A percentile compares a stretch with the other conserved stretches of the same genome.
These are phyloP conservation scores for Aspergillus transmontanensis DNA, from an alignment of 2,329 filamentous ascomycete genomes.

Conservation along the genomic window DNA sequence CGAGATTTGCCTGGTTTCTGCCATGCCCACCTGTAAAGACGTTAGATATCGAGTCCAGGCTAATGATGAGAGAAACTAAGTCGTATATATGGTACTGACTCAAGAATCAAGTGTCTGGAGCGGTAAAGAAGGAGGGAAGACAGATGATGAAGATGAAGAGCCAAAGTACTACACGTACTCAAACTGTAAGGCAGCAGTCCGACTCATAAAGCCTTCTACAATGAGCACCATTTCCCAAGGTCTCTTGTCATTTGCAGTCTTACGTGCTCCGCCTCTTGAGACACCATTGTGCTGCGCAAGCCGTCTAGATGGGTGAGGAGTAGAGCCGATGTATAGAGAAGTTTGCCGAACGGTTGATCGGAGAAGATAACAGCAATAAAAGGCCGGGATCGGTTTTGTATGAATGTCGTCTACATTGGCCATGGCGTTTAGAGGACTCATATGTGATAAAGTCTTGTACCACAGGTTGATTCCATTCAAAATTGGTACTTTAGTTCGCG, in stretches of 20 bases:
- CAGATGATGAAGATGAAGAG: background rate
- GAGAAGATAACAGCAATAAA: constrained; percentile 92
- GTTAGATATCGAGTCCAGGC: constrained; percentile 5
- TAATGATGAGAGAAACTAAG: background rate
- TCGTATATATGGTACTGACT: constrained; percentile 2
- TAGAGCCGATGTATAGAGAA: constrained; percentile 84
- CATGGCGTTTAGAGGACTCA: constrained; percentile 15
- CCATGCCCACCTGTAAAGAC: constrained; percentile 75
- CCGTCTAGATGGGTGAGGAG: constrained; percentile 81
- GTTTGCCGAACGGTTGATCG: constrained; percentile 75
- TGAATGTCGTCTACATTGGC: constrained; percentile 20
- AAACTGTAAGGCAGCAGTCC: constrained; percentile 87
- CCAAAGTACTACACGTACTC: constrained; percentile 62
- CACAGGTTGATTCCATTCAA: background rate
- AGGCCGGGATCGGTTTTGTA: constrained; percentile 72
- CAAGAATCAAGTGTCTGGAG: background rate
- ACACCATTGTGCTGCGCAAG: constrained; percentile 90
- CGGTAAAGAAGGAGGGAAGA: background rate
- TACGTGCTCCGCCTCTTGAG: constrained; percentile 75
- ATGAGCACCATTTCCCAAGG: constrained; percentile 92
- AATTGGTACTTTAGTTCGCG: no score
- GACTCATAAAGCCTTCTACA: constrained; percentile 85
- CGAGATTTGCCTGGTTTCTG: constrained; percentile 80
- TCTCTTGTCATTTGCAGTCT: constrained; percentile 70
- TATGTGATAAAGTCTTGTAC: background rate